Evolutionary conservation across 495 filamentous ascomycete species (phyloP), one percentile per base, ranked within the genome.

Genomic region (Lophiotrema nucula): DNA sequence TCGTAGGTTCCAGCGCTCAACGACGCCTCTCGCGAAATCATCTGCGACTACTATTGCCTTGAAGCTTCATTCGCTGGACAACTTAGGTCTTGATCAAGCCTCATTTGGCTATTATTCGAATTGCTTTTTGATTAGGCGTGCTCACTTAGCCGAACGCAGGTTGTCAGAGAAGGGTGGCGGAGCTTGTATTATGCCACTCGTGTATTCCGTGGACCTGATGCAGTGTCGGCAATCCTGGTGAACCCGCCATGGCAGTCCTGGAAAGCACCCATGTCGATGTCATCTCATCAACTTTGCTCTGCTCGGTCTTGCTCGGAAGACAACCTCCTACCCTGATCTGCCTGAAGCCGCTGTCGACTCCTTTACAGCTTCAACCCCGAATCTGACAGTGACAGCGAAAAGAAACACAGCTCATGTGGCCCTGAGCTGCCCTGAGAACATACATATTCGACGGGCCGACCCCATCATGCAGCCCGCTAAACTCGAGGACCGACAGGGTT

Each of bases 261-360:
- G 19, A 15, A 46, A 24, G 37, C 37, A 56, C 46, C 46, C 37
- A 51, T 51, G 58, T 27, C 46, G 16, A 44, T 44, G 37, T 37
- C 58, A 33, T 51, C 38, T 52, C 21, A 28, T 23, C n/a, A 13
- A 27, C 19, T 47, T 52, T 38, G 4, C 39, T 44, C n/a, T 41
- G 18, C 27, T 43, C 58, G 58, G 58, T 45, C 58, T 44, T 62
- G 51, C 52, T 62, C 58, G 58, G 58, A 28, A 28, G n/a, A 48
- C 33, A n/a, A 15, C 13, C 37, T 33, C 21, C 37, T 35, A 19
- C 41, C 42, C 27, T 28, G 23, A 10, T 8, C 39, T 23, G 43
- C 49, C 41, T 33, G n/a, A 15, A 47, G 39, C 19, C 47, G 46
- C 23, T 23, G 42, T 25, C 21, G 18, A 33, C 25, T 31, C 8